phyloP scores from a whole-genome alignment of 176 grass and related monocot genomes.

The Aegilops umbellulata region DNA sequence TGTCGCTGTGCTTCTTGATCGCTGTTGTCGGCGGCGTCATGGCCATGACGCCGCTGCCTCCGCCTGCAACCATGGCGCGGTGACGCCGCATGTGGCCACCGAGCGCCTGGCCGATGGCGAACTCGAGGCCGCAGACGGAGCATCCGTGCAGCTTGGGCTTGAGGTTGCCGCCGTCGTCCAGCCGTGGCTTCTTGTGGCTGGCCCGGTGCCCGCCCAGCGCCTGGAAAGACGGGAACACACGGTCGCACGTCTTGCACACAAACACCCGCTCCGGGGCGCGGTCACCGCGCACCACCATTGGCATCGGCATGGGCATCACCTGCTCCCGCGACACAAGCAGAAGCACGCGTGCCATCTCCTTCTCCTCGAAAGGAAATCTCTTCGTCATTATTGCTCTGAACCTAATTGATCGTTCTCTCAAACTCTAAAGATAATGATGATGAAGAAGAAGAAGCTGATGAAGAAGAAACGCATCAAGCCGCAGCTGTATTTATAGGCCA shows the following conservation, averaged over 20 bases:
- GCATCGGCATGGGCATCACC: not conserved
- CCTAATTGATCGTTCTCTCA: not conserved
- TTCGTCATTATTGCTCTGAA: slow-evolving; percentile 25
- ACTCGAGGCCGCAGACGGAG: slow-evolving; percentile 71
- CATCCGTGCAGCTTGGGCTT: slow-evolving; percentile 61
- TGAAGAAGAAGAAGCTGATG: slow-evolving; percentile 11
- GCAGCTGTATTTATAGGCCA: slow-evolving; percentile 45
- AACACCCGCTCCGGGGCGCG: slow-evolving; percentile 38
- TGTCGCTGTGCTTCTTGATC: slow-evolving; percentile 26
- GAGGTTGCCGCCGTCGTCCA: slow-evolving; percentile 31
- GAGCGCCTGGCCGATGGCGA: slow-evolving; percentile 63
- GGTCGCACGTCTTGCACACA: slow-evolving; percentile 96
- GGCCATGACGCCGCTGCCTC: not conserved
- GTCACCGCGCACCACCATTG: not conserved
- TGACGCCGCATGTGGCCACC: slow-evolving; percentile 76
- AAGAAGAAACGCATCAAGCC: not conserved
- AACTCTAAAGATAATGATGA: not conserved
- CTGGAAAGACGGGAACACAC: slow-evolving; percentile 80
- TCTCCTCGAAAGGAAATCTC: slow-evolving; percentile 32
- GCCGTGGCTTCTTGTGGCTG: slow-evolving; percentile 87
- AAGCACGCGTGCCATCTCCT: slow-evolving; percentile 52
- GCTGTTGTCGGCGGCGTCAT: not conserved
- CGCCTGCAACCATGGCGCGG: not conserved
- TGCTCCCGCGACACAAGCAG: slow-evolving; percentile 53
- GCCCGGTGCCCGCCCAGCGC: slow-evolving; percentile 91